phyloP scores from a whole-genome alignment of 345 rosid genomes.

The Passiflora organensis region DNA sequence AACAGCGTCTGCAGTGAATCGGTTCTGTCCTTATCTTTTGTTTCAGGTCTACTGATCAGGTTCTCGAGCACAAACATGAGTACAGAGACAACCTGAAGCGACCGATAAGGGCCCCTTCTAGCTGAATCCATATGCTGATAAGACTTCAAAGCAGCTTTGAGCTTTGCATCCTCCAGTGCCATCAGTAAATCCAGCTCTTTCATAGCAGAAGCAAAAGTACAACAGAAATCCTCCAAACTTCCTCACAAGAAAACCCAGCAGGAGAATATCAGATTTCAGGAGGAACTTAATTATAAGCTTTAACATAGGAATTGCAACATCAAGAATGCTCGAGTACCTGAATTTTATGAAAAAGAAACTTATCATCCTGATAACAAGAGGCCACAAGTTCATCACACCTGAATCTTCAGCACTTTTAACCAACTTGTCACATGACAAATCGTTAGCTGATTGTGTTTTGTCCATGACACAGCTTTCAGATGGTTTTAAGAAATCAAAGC shows the following conservation, averaged over 20 bases:
- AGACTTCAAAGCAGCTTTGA: conserved; percentile 49
- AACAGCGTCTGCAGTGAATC: conserved; percentile 23
- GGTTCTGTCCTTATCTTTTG: conserved; percentile 13
- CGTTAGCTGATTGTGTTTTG: conserved; percentile 18
- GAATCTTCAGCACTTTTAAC: conserved; percentile 24
- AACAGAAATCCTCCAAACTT: conserved; percentile 66
- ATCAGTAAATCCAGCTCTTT: conserved; percentile 52
- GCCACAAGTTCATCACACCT: conserved; percentile 43
- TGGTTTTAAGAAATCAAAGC: conserved; percentile 57
- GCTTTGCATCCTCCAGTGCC: conserved; percentile 42
- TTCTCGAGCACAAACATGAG: conserved; percentile 56
- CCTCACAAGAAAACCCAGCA: conserved; percentile 8
- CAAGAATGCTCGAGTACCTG: conserved; percentile 38
- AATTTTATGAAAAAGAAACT: conserved; percentile 69
- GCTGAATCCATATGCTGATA: conserved; percentile 52
- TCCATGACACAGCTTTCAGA: conserved; percentile 26
- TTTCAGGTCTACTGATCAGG: conserved; percentile 24
- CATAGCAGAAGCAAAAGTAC: conserved; percentile 56
- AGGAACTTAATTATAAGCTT: no score
- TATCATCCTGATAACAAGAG: conserved; percentile 51
- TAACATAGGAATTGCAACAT: not conserved
- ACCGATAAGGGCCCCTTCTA: conserved; percentile 63
- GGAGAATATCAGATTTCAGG: no score
- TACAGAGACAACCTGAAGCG: conserved; percentile 59
- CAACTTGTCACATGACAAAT: conserved; percentile 14